Evolutionary conservation across 495 filamentous ascomycete species (phyloP).

Genomic region (Neurospora sp.): DNA sequence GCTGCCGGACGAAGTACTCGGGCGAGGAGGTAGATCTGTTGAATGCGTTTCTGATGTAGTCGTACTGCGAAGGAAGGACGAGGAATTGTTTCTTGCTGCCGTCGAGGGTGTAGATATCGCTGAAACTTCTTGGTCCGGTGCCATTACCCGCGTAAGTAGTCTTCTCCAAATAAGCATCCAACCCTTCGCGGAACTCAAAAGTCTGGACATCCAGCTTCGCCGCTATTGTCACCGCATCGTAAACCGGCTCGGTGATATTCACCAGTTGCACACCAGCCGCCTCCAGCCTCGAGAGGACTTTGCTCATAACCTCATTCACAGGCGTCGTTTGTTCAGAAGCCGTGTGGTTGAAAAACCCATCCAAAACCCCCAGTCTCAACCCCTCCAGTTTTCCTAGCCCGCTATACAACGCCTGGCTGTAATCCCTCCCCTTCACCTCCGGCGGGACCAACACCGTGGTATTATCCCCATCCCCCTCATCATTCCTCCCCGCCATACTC

Average conservation of each 20-base stretch:
- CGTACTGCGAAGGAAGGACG: conserved; percentile 46
- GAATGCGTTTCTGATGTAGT: conserved; percentile 39
- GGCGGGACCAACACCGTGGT: conserved; percentile 30
- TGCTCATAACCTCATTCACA: conserved; percentile 36
- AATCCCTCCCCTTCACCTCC: conserved; percentile 29
- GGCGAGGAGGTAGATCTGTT: conserved; percentile 34
- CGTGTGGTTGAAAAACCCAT: conserved; percentile 41
- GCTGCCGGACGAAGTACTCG: conserved; percentile 33
- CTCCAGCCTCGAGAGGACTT: conserved; percentile 22
- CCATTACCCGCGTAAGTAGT: conserved; percentile 4
- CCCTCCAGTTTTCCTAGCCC: conserved; percentile 23
- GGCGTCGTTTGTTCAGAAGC: too few relatives aligned
- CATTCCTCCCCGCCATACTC: conserved; percentile 20
- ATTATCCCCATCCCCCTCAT: conserved; percentile 36
- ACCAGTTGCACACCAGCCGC: conserved; percentile 31
- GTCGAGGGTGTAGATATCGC: conserved; percentile 30
- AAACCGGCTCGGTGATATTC: conserved; percentile 40
- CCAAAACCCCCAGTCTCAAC: conserved; percentile 35
- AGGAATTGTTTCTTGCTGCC: conserved; percentile 26
- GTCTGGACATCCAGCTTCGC: conserved; percentile 44
- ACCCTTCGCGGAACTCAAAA: conserved; percentile 43
- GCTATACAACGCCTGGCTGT: conserved; percentile 23
- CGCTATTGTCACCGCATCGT: conserved; percentile 38
- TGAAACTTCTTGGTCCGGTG: conserved; percentile 27
- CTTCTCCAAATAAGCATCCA: conserved; percentile 35